Percentiles rank a stretch among this genome's conserved stretches.
Conservation (phyloP, 257 asterid genomes). For the Ocimum tenuiflorum region DNA sequence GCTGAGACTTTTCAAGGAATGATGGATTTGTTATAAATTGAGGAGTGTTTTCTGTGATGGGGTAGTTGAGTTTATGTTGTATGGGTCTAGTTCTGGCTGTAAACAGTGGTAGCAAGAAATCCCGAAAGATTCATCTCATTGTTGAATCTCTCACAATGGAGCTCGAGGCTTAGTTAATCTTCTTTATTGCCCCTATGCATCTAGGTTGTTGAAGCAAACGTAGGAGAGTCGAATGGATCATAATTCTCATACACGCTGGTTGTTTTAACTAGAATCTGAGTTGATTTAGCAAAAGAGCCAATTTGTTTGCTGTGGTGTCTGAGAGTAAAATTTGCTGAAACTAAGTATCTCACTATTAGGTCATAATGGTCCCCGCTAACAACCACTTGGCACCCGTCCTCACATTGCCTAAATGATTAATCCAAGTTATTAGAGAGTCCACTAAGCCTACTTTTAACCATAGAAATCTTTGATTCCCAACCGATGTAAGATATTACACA, state of each 20-base stretch:
- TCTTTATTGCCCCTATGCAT: background rate
- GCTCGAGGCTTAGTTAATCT: background rate
- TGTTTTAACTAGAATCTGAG: conserved; percentile 1
- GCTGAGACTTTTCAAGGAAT: background rate
- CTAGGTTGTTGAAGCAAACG: background rate
- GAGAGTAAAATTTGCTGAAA: too few species aligned
- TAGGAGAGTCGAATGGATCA: background rate
- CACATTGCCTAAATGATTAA: too few species aligned
- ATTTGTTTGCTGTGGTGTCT: too few species aligned
- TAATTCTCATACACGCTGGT: background rate
- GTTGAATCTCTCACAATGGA: background rate
- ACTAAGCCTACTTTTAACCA: too few species aligned
- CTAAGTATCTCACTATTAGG: too few species aligned
- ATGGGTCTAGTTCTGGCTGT: background rate
- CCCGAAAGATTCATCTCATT: background rate
- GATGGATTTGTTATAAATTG: background rate
- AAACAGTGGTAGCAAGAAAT: background rate
- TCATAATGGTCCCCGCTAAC: too few species aligned
- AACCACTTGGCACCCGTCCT: too few species aligned
- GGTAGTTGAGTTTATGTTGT: background rate
- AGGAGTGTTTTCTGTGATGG: background rate
- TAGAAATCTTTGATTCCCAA: too few species aligned
- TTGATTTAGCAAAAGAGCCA: too few species aligned
- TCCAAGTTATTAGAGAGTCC: too few species aligned
- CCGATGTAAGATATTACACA: too few species aligned